phyloP scores from a whole-genome alignment of 768 basidiomycete genomes.

The Leccinum variicolor region DNA sequence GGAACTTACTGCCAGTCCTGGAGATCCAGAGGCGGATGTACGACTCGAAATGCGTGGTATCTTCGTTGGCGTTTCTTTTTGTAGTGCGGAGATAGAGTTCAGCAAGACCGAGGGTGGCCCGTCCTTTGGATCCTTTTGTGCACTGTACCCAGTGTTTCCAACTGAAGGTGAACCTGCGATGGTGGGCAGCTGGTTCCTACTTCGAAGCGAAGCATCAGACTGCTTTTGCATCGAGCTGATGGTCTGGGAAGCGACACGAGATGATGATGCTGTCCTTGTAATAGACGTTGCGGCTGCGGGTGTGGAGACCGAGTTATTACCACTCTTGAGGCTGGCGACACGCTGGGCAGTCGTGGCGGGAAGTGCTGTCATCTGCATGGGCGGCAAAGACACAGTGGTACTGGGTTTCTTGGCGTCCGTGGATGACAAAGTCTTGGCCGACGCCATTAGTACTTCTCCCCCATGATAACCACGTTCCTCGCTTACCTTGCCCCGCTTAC shows the following conservation, averaged over 20 bases:
- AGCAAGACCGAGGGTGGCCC: conserved; percentile 49
- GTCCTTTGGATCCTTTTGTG: conserved; percentile 54
- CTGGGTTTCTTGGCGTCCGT: conserved; percentile 74
- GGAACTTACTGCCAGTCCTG: conserved; percentile 61
- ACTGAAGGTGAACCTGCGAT: conserved; percentile 94
- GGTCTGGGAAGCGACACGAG: conserved; percentile 76
- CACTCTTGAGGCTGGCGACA: conserved; percentile 74
- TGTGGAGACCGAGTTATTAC: conserved; percentile 43
- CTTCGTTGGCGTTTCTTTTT: conserved; percentile 89
- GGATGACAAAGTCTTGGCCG: conserved; percentile 72
- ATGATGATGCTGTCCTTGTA: conserved; percentile 44
- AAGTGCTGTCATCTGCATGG: conserved; percentile 86
- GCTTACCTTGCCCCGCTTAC: conserved; percentile 88
- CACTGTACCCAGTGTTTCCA: conserved; percentile 54
- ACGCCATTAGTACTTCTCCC: conserved; percentile 9
- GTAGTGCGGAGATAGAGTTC: conserved; percentile 49
- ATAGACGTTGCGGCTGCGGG: conserved; percentile 39
- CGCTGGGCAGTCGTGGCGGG: conserved; percentile 80
- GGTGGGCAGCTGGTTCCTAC: conserved; percentile 76
- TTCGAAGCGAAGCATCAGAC: conserved; percentile 77
- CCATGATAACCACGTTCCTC: neutral
- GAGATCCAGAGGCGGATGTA: conserved; percentile 71
- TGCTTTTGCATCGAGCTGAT: conserved; percentile 86
- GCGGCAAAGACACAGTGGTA: conserved; percentile 72
- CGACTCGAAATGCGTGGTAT: conserved; percentile 91